Conservation (phyloP, 2,329 filamentous ascomycete genomes). For the Cercospora berteroae region DNA sequence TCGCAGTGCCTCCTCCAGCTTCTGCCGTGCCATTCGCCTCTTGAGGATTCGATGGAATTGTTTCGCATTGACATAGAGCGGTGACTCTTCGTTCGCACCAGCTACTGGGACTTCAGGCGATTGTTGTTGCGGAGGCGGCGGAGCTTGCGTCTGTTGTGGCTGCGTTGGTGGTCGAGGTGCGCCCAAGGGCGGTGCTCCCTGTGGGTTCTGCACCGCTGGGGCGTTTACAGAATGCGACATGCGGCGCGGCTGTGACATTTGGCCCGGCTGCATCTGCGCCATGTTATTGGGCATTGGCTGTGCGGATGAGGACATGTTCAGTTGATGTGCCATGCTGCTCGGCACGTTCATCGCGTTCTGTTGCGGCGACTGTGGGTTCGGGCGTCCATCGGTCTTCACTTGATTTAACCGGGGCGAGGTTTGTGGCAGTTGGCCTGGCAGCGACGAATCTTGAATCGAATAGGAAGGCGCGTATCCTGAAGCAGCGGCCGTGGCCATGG, state of each 20-base stretch:
- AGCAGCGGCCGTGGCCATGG: slow-evolving; percentile 90
- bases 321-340: slow-evolving; percentile 45
- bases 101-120: slow-evolving; percentile 74
- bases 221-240: slow-evolving; percentile 74
- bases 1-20: slow-evolving; percentile 85
- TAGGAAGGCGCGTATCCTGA: slow-evolving; percentile 71
- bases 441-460: slow-evolving; percentile 65
- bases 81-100: slow-evolving; percentile 77
- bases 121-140: slow-evolving; percentile 55
- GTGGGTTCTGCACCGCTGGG: slow-evolving; percentile 52
- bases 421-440: slow-evolving; percentile 62
- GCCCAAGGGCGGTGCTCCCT: slow-evolving; percentile 46
- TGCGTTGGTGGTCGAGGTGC: slow-evolving; percentile 72
- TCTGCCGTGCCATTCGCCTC: slow-evolving; percentile 86
- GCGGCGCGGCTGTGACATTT: slow-evolving; percentile 52
- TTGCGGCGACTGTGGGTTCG: slow-evolving; percentile 72
- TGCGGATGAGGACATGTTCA: slow-evolving; percentile 51
- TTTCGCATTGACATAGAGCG: slow-evolving; percentile 96
- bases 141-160: slow-evolving; percentile 51
- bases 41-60: slow-evolving; percentile 98
- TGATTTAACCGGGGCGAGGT: slow-evolving; percentile 72
- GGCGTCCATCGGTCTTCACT: slow-evolving; percentile 60
- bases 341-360: slow-evolving; percentile 59
- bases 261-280: slow-evolving; percentile 46
- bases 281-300: slow-evolving; percentile 53